These are phyloP conservation scores for Epichloe uncinata DNA, from an alignment of 2,329 filamentous ascomycete genomes.

Conservation along the genomic window DNA sequence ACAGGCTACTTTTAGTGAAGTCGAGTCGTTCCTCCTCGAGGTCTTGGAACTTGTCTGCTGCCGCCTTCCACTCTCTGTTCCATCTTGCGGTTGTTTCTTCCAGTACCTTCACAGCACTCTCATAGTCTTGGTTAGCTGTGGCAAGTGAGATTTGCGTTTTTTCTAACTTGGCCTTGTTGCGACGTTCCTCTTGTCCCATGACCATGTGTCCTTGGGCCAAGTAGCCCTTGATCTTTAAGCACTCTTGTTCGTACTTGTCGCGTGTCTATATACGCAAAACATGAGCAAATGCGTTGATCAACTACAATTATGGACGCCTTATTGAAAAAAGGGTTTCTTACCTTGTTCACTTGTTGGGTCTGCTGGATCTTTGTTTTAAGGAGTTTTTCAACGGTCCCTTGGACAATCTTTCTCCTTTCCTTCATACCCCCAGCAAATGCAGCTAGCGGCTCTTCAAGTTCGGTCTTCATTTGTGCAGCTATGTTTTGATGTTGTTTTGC, in stretches of 20 bases:
- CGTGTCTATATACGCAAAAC: conserved; percentile 45
- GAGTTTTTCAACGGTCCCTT: conserved; percentile 85
- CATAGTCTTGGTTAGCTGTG: conserved; percentile 83
- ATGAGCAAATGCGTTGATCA: neutral
- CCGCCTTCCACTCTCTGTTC: conserved; percentile 97
- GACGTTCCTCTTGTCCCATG: conserved; percentile 97
- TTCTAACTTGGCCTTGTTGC: conserved; percentile 99
- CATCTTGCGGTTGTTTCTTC: conserved; percentile 91
- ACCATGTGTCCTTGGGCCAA: conserved; percentile 98
- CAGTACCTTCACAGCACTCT: conserved; percentile 79
- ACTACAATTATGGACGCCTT: too few species aligned
- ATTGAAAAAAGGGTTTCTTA: conserved; percentile 20
- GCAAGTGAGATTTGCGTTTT: conserved; percentile 96
- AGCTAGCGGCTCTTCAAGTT: conserved; percentile 83
- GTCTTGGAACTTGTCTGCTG: conserved; percentile 98
- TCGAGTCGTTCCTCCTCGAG: conserved; percentile 94
- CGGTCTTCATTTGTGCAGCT: conserved; percentile 86
- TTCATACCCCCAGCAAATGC: conserved; percentile 94
- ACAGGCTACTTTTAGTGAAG: conserved; percentile 94
- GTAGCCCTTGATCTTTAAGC: conserved; percentile 95
- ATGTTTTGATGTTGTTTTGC: conserved; percentile 86
- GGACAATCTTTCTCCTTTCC: conserved; percentile 90
- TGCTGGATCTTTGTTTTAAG: conserved; percentile 89
- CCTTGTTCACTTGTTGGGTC: conserved; percentile 83
- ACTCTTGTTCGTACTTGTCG: conserved; percentile 94